Evolutionary conservation across 176 grass and related monocot genomes (phyloP).

Genomic region (Luzula sylvatica): DNA sequence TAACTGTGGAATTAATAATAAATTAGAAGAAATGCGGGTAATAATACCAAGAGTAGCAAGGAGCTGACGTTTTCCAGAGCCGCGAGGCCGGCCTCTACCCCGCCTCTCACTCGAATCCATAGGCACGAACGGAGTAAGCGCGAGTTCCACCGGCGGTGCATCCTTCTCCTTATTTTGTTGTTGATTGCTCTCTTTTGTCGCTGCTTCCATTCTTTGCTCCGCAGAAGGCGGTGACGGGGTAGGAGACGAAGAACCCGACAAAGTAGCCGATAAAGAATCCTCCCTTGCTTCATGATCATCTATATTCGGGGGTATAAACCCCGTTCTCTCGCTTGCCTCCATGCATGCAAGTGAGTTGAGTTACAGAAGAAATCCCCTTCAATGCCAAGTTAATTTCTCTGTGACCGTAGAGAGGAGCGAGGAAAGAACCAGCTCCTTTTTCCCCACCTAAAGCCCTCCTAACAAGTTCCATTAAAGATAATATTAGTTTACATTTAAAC

Average conservation of each 20-base stretch:
- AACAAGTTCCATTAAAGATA: too few relatives aligned
- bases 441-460: background rate
- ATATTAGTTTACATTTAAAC: too few relatives aligned
- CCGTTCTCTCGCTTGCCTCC: slow-evolving; percentile 8
- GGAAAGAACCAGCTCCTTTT: background rate
- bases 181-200: too few relatives aligned
- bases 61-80: slow-evolving; percentile 84
- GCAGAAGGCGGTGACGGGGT: slow-evolving; percentile 37
- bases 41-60: slow-evolving; percentile 62
- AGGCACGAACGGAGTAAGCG: slow-evolving; percentile 19
- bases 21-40: background rate
- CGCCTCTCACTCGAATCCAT: slow-evolving; percentile 31
- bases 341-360: background rate
- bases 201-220: too few relatives aligned
- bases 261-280: slow-evolving; percentile 29
- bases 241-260: slow-evolving; percentile 45
- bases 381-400: background rate
- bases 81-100: slow-evolving; percentile 62
- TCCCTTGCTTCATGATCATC: slow-evolving; percentile 21
- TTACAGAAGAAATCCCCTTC: slow-evolving; percentile 1
- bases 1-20: too few relatives aligned
- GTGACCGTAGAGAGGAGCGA: background rate
- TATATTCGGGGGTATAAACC: background rate
- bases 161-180: too few relatives aligned
- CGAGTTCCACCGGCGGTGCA: slow-evolving; percentile 21